These are phyloP conservation scores for Pythium biforme DNA, from an alignment of 352 stramenopile species.

Conservation along the genomic window DNA sequence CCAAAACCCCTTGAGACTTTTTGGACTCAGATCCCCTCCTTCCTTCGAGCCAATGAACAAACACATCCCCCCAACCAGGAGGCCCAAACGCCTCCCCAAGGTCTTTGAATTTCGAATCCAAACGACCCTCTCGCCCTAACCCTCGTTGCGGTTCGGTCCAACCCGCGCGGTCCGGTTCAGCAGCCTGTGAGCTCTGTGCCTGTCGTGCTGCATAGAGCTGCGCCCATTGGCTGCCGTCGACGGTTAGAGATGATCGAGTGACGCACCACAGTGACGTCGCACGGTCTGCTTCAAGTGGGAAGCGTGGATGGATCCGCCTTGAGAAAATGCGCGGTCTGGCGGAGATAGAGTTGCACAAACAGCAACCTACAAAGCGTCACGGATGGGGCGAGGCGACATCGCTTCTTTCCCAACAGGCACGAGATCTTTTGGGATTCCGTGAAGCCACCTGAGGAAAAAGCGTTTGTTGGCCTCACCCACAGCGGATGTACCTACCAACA, in stretches of 20 bases:
- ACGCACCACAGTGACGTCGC: constrained; percentile 24
- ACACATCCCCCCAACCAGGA: constrained; percentile 15
- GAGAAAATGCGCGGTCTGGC: constrained; percentile 11
- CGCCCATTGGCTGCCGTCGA: constrained; percentile 22
- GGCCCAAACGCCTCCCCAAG: constrained; percentile 24
- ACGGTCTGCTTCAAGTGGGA: constrained; percentile 20
- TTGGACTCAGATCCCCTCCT: constrained; percentile 24
- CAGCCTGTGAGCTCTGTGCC: constrained; percentile 8
- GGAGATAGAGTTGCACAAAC: constrained; percentile 18
- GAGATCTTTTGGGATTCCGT: constrained; percentile 6
- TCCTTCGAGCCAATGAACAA: constrained; percentile 6
- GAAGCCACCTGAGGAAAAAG: constrained; percentile 6
- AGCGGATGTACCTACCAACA: neutral
- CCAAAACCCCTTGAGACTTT: constrained; percentile 13
- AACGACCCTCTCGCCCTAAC: constrained; percentile 19
- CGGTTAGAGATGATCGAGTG: constrained; percentile 16
- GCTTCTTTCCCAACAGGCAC: constrained; percentile 6
- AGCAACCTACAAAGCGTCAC: constrained; percentile 5
- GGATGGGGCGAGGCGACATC: constrained; percentile 3
- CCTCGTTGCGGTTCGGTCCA: constrained; percentile 23
- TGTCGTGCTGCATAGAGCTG: constrained; percentile 10
- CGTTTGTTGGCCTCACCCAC: neutral
- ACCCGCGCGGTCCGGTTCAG: constrained; percentile 27
- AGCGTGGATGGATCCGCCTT: constrained; percentile 14
- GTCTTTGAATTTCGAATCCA: constrained; percentile 31